Conservation (phyloP, 192 early-diverging fungal genomes). For the Ambispora gerdemannii region DNA sequence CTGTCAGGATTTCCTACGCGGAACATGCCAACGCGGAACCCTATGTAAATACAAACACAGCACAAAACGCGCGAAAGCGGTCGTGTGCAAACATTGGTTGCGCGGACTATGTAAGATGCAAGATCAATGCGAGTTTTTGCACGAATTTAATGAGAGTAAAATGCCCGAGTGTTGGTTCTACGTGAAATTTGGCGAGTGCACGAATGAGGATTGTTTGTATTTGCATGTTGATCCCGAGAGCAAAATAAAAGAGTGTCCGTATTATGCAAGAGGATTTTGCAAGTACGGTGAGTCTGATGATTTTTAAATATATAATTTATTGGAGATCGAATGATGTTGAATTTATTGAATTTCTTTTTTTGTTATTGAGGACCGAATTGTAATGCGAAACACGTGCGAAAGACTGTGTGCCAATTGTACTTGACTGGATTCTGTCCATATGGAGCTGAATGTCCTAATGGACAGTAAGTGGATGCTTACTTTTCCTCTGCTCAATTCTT, state of each 20-base stretch:
- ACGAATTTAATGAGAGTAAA: conserved; percentile 95
- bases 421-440: conserved; percentile 95
- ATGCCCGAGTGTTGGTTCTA: conserved; percentile 99
- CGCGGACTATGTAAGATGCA: conserved; percentile 97
- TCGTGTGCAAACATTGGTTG: conserved; percentile 99
- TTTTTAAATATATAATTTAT: background rate
- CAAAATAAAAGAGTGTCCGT: conserved; percentile 89
- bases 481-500: background rate
- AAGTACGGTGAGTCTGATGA: conserved; percentile 62
- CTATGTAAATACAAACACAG: conserved; percentile 71
- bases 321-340: too few species aligned
- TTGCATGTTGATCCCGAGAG: conserved; percentile 90
- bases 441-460: conserved; percentile 85
- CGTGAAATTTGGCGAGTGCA: conserved; percentile 82
- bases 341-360: background rate
- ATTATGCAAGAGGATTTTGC: conserved; percentile 96
- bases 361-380: conserved; percentile 72
- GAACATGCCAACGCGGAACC: conserved; percentile 77
- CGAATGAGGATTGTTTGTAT: conserved; percentile 77
- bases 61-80: conserved; percentile 62
- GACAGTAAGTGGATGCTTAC: conserved; percentile 56
- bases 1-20: conserved; percentile 83
- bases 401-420: conserved; percentile 82
- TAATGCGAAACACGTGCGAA: conserved; percentile 85
- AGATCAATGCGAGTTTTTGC: conserved; percentile 94